Conservation (phyloP, 208 protist genomes). For the Porcisia deanei region DNA sequence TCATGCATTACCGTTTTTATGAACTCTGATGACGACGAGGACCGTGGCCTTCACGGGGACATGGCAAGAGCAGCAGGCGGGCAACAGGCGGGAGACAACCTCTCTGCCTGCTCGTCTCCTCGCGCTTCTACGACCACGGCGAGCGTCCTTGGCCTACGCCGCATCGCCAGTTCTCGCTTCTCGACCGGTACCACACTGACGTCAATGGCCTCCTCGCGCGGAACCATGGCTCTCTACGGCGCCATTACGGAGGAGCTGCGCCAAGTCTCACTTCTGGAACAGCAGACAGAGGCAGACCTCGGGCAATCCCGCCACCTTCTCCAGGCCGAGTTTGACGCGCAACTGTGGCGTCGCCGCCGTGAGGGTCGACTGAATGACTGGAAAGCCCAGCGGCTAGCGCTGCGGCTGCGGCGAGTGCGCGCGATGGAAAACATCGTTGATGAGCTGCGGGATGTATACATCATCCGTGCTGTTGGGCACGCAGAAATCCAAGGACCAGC, state of each 20-base stretch:
- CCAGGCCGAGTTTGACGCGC: constrained; percentile 37
- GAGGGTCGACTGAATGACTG: constrained; percentile 52
- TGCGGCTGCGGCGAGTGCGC: constrained; percentile 45
- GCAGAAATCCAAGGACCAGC: neutral
- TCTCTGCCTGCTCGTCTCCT: constrained; percentile 4
- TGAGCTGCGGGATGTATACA: constrained; percentile 56
- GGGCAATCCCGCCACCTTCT: constrained; percentile 35
- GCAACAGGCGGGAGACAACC: neutral
- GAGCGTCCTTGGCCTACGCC: constrained; percentile 33
- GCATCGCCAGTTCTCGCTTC: constrained; percentile 19
- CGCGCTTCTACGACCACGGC: neutral
- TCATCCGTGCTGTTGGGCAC: constrained; percentile 14
- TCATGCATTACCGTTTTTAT: constrained; percentile 50
- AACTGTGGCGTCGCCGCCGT: constrained; percentile 32
- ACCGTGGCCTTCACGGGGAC: neutral
- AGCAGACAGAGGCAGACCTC: constrained; percentile 22
- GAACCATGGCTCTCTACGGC: constrained; percentile 64
- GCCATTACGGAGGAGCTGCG: constrained; percentile 68
- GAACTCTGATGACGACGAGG: constrained; percentile 34
- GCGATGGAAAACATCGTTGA: constrained; percentile 52
- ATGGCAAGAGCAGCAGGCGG: neutral
- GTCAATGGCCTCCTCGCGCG: constrained; percentile 46
- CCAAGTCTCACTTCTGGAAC: constrained; percentile 30
- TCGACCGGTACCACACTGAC: constrained; percentile 19
- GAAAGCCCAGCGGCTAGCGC: constrained; percentile 50